Percentiles rank a stretch among this genome's conserved stretches.
Evolutionary conservation across 192 early-diverging fungal species (phyloP).

Genomic region (Umbelopsis vinacea): DNA sequence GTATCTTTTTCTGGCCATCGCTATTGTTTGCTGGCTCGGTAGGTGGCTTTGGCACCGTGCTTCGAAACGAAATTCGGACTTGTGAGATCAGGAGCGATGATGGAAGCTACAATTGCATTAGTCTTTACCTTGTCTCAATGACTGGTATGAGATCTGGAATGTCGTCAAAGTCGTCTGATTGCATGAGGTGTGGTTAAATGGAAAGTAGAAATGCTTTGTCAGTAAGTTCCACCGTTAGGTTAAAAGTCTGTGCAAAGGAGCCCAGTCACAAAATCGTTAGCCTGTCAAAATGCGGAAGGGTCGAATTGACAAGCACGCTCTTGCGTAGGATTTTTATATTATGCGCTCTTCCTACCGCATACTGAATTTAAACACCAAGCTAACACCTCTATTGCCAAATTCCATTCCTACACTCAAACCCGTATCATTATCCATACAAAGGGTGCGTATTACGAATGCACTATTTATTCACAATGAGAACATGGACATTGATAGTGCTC

Average conservation of each 20-base stretch:
- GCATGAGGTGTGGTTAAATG: neutral
- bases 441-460: neutral
- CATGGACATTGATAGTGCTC: constrained; percentile 12
- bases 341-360: too few relatives aligned
- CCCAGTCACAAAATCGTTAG: constrained; percentile 1
- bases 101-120: neutral
- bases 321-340: too few relatives aligned
- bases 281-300: neutral
- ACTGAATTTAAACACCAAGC: neutral
- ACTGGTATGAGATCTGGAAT: constrained; percentile 35
- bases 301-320: too few relatives aligned
- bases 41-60: neutral
- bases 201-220: neutral
- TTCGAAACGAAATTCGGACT: neutral
- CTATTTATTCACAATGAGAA: constrained; percentile 18
- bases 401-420: too few relatives aligned
- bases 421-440: neutral
- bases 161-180: constrained; percentile 26
- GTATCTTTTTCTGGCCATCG: constrained; percentile 39
- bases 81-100: neutral
- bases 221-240: neutral
- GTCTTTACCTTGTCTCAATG: constrained; percentile 16
- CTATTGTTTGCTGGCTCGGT: neutral
- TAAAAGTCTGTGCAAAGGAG: too few relatives aligned
- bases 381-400: too few relatives aligned